These are phyloP conservation scores for Ustilago vetiveriae DNA, from an alignment of 1,284 basidiomycete species.

Conservation along the genomic window DNA sequence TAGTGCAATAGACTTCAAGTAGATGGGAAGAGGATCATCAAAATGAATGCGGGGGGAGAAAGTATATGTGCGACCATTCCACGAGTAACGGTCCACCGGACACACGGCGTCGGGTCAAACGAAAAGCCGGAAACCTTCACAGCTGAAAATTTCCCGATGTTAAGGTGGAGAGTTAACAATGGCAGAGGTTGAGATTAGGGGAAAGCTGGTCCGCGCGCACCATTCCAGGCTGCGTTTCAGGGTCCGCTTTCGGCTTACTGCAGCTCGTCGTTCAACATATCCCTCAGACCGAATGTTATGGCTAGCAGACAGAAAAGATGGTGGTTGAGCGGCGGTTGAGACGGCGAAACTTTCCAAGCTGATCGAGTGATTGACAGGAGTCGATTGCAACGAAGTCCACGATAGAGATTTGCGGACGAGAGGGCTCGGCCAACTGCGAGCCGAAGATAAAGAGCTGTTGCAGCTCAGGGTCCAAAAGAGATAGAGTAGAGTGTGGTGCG, in stretches of 20 bases:
- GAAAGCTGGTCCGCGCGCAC: constrained; percentile 7
- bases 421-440: constrained; percentile 8
- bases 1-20: too few species aligned
- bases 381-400: too few species aligned
- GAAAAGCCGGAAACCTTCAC: constrained; percentile 1
- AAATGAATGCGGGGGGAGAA: background rate
- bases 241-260: too few species aligned
- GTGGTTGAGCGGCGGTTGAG: too few species aligned
- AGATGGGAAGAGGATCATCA: background rate
- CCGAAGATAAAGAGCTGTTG: constrained; percentile 5
- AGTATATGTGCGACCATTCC: background rate
- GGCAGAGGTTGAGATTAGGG: background rate
- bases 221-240: too few species aligned
- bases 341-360: too few species aligned
- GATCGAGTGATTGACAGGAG: too few species aligned
- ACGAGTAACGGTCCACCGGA: background rate
- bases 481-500: background rate
- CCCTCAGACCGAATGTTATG: too few species aligned
- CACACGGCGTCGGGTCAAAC: background rate
- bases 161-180: background rate
- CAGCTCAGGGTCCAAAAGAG: background rate
- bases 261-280: too few species aligned
- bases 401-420: too few species aligned
- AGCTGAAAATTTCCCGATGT: too few species aligned
- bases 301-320: too few species aligned